phyloP scores from a whole-genome alignment of 495 filamentous ascomycete species.

The Penicillium goetzii region DNA sequence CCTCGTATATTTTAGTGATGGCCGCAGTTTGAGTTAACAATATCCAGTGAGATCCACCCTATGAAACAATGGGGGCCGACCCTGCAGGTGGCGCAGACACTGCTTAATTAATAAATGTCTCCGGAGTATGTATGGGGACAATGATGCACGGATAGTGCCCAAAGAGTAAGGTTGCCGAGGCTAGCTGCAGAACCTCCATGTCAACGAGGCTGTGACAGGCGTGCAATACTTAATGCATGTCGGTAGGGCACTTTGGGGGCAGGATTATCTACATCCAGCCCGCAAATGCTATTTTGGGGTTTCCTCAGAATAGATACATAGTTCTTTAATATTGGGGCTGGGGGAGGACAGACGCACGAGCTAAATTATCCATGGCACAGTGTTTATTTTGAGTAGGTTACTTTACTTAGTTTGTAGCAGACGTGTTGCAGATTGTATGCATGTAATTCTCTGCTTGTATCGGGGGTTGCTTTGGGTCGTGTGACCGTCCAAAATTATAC shows the following conservation, averaged over 20 bases:
- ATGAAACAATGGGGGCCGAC: neutral
- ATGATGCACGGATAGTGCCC: neutral
- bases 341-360: neutral
- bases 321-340: neutral
- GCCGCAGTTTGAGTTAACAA: too few species aligned
- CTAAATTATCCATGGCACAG: neutral
- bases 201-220: neutral
- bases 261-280: neutral
- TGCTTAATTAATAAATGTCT: neutral
- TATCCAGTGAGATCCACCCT: too few species aligned
- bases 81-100: slow-evolving; percentile 5
- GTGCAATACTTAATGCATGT: neutral
- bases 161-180: neutral
- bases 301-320: neutral
- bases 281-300: neutral
- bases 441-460: neutral
- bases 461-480: neutral
- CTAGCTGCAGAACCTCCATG: neutral
- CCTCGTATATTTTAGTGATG: neutral
- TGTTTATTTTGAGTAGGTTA: neutral
- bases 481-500: neutral
- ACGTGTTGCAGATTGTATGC: neutral
- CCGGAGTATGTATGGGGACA: neutral
- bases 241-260: neutral
- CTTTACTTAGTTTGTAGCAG: neutral